Evolutionary conservation across 345 rosid species (phyloP).

Genomic region (Jatropha curcas): DNA sequence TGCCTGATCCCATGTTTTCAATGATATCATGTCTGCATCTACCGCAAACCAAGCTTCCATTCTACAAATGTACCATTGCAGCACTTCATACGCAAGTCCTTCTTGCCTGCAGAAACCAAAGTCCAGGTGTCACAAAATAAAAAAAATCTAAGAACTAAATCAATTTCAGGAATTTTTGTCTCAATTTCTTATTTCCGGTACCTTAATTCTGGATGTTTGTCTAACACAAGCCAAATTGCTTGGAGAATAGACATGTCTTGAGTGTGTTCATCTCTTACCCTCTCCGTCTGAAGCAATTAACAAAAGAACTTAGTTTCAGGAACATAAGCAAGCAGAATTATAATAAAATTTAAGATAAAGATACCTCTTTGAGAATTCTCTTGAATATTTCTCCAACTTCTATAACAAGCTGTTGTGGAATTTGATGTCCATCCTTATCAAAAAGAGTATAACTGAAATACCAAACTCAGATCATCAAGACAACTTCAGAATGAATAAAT

Average conservation of each 20-base stretch:
- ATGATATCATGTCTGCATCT: constrained; percentile 83
- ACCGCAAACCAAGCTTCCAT: constrained; percentile 98
- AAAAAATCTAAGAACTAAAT: constrained; percentile 2
- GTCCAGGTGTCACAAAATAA: constrained; percentile 14
- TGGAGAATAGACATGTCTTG: constrained; percentile 85
- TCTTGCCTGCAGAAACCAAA: constrained; percentile 50
- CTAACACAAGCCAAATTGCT: constrained; percentile 70
- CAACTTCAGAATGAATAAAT: constrained; percentile 12
- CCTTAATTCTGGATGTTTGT: constrained; percentile 79
- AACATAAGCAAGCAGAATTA: background rate
- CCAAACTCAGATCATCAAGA: constrained; percentile 24
- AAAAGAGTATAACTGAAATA: constrained; percentile 63
- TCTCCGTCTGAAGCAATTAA: constrained; percentile 57
- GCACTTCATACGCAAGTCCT: constrained; percentile 76
- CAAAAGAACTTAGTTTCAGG: constrained; percentile 8
- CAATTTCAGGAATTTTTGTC: background rate
- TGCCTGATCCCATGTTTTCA: constrained; percentile 92
- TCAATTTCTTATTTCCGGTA: constrained; percentile 20
- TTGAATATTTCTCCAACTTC: constrained; percentile 76
- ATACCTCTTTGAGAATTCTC: constrained; percentile 81
- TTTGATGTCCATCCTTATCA: constrained; percentile 60
- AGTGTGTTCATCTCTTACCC: constrained; percentile 66
- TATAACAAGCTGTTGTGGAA: constrained; percentile 61
- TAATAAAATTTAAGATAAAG: constrained; percentile 6
- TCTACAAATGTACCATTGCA: constrained; percentile 90